A percentile compares a stretch with the other conserved stretches of the same genome.
These are phyloP conservation scores for Penicillium soppii DNA, from an alignment of 495 filamentous ascomycete genomes.

Conservation along the genomic window DNA sequence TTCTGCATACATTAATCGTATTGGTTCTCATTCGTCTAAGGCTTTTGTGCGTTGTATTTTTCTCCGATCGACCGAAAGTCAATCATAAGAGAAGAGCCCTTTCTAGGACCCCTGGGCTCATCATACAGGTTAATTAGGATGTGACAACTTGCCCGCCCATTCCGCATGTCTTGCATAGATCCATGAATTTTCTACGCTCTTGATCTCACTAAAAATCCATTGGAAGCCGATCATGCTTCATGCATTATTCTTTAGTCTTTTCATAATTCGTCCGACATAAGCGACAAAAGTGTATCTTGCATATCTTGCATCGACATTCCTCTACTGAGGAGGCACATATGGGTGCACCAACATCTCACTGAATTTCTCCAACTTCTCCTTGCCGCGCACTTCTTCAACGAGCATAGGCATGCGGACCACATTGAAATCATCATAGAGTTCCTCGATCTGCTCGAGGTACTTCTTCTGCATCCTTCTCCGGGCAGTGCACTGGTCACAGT, in stretches of 20 bases:
- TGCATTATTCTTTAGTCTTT: constrained; percentile 48
- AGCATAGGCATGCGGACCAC: constrained; percentile 96
- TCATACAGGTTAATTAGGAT: neutral
- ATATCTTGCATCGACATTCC: constrained; percentile 14
- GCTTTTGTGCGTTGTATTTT: neutral
- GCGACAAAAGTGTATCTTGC: constrained; percentile 17
- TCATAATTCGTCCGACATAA: constrained; percentile 44
- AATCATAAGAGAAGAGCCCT: neutral
- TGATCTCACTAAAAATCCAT: neutral
- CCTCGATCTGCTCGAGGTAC: constrained; percentile 97
- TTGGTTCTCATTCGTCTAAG: neutral
- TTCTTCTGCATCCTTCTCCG: constrained; percentile 99
- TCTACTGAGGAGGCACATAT: constrained; percentile 4
- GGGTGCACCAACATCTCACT: constrained; percentile 27
- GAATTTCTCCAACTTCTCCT: constrained; percentile 83
- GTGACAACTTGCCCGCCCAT: neutral
- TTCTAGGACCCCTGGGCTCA: no score
- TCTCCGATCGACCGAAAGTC: neutral
- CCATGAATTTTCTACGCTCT: neutral
- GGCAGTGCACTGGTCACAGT: constrained; percentile 94
- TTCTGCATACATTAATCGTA: neutral
- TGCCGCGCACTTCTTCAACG: constrained; percentile 92
- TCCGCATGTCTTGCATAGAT: neutral
- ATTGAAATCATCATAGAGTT: constrained; percentile 98
- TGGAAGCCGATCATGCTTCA: constrained; percentile 16